These are phyloP conservation scores for Trichoderma sp. DNA, from an alignment of 2,329 filamentous ascomycete genomes.

Conservation along the genomic window DNA sequence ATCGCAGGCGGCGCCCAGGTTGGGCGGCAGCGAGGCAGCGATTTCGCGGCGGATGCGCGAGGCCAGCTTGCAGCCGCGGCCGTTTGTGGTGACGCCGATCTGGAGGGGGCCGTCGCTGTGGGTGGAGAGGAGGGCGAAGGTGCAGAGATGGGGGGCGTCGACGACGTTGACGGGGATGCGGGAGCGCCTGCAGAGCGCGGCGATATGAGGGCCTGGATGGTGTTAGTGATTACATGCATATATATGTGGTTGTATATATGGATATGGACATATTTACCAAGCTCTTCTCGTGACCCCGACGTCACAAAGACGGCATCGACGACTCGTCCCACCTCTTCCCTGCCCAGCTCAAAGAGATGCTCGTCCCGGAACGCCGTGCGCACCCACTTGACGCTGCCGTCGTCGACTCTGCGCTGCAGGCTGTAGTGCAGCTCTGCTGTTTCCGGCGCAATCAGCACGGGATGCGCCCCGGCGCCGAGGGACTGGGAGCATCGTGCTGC, in stretches of 20 bases:
- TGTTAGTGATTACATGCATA: not conserved
- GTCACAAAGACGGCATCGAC: slow-evolving; percentile 96
- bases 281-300: slow-evolving; percentile 48
- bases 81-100: slow-evolving; percentile 93
- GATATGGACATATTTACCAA: no score
- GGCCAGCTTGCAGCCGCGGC: slow-evolving; percentile 90
- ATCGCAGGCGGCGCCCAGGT: slow-evolving; percentile 75
- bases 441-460: slow-evolving; percentile 74
- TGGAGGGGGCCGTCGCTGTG: slow-evolving; percentile 90
- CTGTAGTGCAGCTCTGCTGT: slow-evolving; percentile 59
- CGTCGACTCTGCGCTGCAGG: slow-evolving; percentile 64
- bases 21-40: slow-evolving; percentile 71
- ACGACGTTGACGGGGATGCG: slow-evolving; percentile 92
- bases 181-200: slow-evolving; percentile 71
- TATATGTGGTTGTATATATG: no score
- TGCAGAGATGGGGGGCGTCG: slow-evolving; percentile 82
- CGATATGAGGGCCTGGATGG: slow-evolving; percentile 63
- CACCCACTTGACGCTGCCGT: slow-evolving; percentile 66
- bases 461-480: slow-evolving; percentile 76
- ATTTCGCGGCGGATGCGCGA: slow-evolving; percentile 88
- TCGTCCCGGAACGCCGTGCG: slow-evolving; percentile 66
- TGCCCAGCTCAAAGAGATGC: slow-evolving; percentile 75
- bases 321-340: slow-evolving; percentile 72
- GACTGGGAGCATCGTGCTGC: slow-evolving; percentile 79
- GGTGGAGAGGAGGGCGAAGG: slow-evolving; percentile 86